Evolutionary conservation across 805 yeast species (phyloP), one percentile per base, ranked within the genome.

Genomic region (Peterozyma xylosa): DNA sequence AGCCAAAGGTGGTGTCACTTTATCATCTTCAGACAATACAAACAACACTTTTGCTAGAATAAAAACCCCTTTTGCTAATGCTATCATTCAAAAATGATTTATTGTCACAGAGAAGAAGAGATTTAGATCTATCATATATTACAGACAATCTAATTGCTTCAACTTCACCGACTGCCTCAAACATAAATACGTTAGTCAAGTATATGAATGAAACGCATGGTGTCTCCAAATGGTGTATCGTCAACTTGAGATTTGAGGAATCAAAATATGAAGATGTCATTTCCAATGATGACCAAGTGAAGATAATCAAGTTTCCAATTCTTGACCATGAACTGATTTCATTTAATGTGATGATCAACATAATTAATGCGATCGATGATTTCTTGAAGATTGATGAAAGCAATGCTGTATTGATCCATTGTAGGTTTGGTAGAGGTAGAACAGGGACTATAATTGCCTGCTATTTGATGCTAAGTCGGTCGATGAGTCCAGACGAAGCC

Each of bases 341-440:
- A 1, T 71, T 90, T 39, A 47, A 59, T 1, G 52, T 73, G n/a
- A 54, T 90, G 9, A 57, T 74, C 3, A 51, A 55, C 2, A 56
- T 73, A 3, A 66, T 79, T 0, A 55, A 59, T 13, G 71, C 69
- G 1, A 73, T 89, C 7, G 60, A 68, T 36, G 50, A 48, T 0
- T 82, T 62, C 49, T 53, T 84, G 21, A 38, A 49, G 1, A 35
- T 37, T 13, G 50, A 58, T 16, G 52, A 62, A 0, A 46, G 60
- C 0, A 70, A 73, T 44, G 79, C 83, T 2, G 89, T 86, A 0
- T 70, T 86, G 0, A 59, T 91, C 7, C 97, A 91, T 57, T 91
- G 98, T 58, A 80, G 84, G 54, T 86, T 86, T 50, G 98, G 98
- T 0, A 89, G 88, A 60, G 98, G 98, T 0, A 67, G 98, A 27